Percentiles rank a stretch among this genome's conserved stretches.
phyloP scores from a whole-genome alignment of 2,329 filamentous ascomycete species.

The Neurospora sp. region DNA sequence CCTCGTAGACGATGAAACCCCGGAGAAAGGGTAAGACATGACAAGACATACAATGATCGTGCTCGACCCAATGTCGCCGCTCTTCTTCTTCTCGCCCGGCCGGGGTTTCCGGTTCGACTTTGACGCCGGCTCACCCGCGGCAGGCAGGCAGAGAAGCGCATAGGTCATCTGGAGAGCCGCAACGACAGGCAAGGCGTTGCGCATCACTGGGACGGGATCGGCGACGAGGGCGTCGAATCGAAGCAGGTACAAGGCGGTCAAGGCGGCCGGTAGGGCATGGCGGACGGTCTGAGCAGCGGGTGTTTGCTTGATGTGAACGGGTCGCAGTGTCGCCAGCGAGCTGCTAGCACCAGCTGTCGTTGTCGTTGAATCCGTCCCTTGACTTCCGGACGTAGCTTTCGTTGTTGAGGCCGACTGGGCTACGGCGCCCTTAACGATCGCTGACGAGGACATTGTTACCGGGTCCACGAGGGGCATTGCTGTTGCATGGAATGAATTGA shows the following conservation, averaged over 20 bases:
- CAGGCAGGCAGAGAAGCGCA: constrained; percentile 52
- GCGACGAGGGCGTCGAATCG: constrained; percentile 23
- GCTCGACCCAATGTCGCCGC: constrained; percentile 32
- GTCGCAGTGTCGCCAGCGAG: constrained; percentile 8
- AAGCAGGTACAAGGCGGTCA: constrained; percentile 19
- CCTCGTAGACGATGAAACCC: neutral
- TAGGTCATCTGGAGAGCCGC: constrained; percentile 34
- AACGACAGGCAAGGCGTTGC: constrained; percentile 21
- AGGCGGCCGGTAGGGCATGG: constrained; percentile 20
- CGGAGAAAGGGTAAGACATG: neutral
- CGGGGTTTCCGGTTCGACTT: constrained; percentile 39
- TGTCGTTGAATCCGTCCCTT: neutral
- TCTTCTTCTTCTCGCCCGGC: constrained; percentile 43
- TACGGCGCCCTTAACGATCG: constrained; percentile 11
- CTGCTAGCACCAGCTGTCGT: neutral
- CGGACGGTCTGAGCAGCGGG: constrained; percentile 21
- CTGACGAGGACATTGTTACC: constrained; percentile 22
- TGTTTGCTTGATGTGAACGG: constrained; percentile 16
- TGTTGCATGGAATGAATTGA: neutral
- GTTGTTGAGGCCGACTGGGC: constrained; percentile 4
- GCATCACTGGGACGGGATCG: constrained; percentile 22
- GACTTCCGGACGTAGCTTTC: neutral
- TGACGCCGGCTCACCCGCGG: constrained; percentile 38
- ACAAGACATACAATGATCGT: constrained; percentile 34
- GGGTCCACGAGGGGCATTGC: constrained; percentile 24